These are phyloP conservation scores for Cladosporium sp. DNA, from an alignment of 2,329 filamentous ascomycete species.

Conservation along the genomic window DNA sequence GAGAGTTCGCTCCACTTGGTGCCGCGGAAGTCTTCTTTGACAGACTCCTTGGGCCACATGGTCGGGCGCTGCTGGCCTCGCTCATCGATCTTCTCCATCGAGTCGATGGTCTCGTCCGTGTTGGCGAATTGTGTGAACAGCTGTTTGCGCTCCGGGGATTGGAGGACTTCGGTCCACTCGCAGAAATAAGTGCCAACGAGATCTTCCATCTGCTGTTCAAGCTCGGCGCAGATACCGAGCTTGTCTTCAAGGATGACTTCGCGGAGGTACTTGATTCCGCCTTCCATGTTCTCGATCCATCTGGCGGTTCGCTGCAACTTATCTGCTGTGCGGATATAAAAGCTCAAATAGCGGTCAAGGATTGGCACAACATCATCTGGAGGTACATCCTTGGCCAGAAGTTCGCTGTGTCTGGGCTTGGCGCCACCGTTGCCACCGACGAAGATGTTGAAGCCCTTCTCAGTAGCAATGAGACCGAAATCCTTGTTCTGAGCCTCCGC, in stretches of 20 bases:
- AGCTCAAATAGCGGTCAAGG: constrained; percentile 82
- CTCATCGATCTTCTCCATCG: constrained; percentile 65
- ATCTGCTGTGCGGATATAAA: constrained; percentile 91
- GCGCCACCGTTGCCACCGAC: constrained; percentile 86
- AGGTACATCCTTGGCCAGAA: constrained; percentile 80
- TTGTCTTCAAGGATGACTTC: constrained; percentile 81
- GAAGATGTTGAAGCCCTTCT: constrained; percentile 91
- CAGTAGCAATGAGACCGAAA: constrained; percentile 85
- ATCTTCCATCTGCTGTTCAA: constrained; percentile 83
- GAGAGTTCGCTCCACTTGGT: constrained; percentile 61
- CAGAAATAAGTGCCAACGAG: constrained; percentile 81
- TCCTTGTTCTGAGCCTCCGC: constrained; percentile 92
- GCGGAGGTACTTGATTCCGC: constrained; percentile 75
- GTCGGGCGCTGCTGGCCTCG: constrained; percentile 68
- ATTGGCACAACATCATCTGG: constrained; percentile 78
- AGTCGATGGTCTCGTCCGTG: constrained; percentile 62
- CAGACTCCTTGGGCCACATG: constrained; percentile 68
- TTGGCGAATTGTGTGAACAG: constrained; percentile 82
- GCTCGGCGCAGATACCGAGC: constrained; percentile 75
- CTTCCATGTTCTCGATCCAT: constrained; percentile 80
- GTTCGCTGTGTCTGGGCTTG: constrained; percentile 73
- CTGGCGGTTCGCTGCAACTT: constrained; percentile 82
- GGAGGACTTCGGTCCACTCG: constrained; percentile 83
- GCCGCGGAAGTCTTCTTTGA: constrained; percentile 66
- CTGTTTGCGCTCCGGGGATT: constrained; percentile 60